Evolutionary conservation across 306 rosid genomes (phyloP), one percentile per base, ranked within the genome.

Genomic region (Fagus crenata): DNA sequence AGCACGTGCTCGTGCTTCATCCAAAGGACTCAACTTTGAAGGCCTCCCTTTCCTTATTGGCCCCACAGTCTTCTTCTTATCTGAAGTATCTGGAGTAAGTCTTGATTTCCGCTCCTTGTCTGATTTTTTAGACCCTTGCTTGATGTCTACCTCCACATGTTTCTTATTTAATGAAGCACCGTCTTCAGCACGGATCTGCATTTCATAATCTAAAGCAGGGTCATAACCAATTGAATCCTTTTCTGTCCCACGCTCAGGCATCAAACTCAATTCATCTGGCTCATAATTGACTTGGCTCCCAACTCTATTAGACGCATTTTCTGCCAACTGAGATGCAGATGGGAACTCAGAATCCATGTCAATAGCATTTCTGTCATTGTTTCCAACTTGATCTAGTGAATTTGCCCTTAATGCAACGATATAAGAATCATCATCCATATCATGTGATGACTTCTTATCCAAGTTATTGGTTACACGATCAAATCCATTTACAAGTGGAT

Each of bases 1-100:
- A 18, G 99, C 99, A 12, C 99, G 99, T 63, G 91, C 96, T 11
- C 93, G 86, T 2, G 98, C 99, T 87, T 96, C 99, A 42, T 96
- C 98, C 86, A 96, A 81, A 75, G 97, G 98, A 92, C 93, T 96
- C 79, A 73, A 82, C 85, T 91, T 96, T 68, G 98, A 85, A 77
- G 92, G 86, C 75, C 85, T 92, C 81, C 89, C 97, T 87, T 87
- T 88, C 86, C 98, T 91, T 76, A 96, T 85, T 40, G 97, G 99
- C 39, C 98, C 99, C 41, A 79, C 89, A 40, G 64, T 81, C 86
- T 89, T 90, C 79, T 73, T 89, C 77, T 76, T 91, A 75, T 89
- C 92, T 35, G 83, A 83, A 81, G 72, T 72, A 80, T 85, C 90
- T 65, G 86, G 82, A 69, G 85, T 81, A 46, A 69, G 37, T 81